A percentile compares a stretch with the other conserved stretches of the same genome.
These are phyloP conservation scores for Spongospora subterranea DNA, from an alignment of 208 protist species.

Conservation along the genomic window DNA sequence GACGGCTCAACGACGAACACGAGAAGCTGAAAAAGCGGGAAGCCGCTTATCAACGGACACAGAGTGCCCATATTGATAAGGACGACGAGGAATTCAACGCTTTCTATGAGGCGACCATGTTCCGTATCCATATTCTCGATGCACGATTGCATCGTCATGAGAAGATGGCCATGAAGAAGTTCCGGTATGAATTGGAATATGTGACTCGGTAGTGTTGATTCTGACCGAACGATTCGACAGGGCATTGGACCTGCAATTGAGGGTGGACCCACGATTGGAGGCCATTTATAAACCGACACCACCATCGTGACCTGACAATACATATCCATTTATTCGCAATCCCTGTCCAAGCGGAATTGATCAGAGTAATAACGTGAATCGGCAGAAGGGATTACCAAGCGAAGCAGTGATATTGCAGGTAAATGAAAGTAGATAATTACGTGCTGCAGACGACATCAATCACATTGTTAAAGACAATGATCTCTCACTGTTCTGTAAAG, in stretches of 20 bases:
- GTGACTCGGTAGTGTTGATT: neutral
- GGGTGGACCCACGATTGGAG: slow-evolving; percentile 19
- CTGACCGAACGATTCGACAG: neutral
- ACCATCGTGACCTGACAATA: neutral
- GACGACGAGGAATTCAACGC: slow-evolving; percentile 61
- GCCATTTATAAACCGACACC: neutral
- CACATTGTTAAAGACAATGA: too few species aligned
- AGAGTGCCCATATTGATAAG: slow-evolving; percentile 57
- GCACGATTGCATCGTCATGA: slow-evolving; percentile 59
- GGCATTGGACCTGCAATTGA: slow-evolving; percentile 27
- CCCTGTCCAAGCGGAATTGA: too few species aligned
- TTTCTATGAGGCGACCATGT: slow-evolving; percentile 62
- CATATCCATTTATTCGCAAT: too few species aligned
- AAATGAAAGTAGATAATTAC: too few species aligned
- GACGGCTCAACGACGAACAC: slow-evolving; percentile 58
- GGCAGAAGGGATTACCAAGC: too few species aligned
- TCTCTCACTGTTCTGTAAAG: too few species aligned
- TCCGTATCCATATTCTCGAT: slow-evolving; percentile 61
- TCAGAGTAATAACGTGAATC: too few species aligned
- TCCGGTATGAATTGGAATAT: neutral
- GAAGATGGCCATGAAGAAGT: slow-evolving; percentile 62
- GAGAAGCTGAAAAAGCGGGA: slow-evolving; percentile 56
- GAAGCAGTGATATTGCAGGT: too few species aligned
- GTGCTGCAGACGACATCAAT: too few species aligned
- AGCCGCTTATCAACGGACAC: slow-evolving; percentile 53